Evolutionary conservation across 1,139 yeast species (phyloP).

Genomic region (Lizanozyma gosingica): DNA sequence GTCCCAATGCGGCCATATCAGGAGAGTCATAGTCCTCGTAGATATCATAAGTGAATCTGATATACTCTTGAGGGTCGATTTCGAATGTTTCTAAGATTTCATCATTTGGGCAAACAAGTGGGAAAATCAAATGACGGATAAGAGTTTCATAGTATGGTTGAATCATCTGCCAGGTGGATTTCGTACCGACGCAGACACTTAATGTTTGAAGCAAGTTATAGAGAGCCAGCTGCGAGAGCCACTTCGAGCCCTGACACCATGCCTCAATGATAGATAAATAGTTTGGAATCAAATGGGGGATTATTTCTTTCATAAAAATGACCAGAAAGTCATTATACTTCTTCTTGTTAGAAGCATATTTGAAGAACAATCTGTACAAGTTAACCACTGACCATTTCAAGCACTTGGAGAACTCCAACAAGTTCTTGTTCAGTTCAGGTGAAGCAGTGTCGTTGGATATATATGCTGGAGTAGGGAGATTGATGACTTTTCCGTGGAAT

Average conservation of each 20-base stretch:
- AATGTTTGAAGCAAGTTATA: conserved; percentile 63
- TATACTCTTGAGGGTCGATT: conserved; percentile 85
- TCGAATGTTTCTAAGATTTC: conserved; percentile 70
- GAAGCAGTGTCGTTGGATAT: conserved; percentile 19
- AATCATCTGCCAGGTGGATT: conserved; percentile 60
- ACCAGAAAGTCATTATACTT: conserved; percentile 42
- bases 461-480: conserved; percentile 47
- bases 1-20: conserved; percentile 59
- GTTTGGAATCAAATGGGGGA: conserved; percentile 65
- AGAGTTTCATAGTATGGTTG: conserved; percentile 63
- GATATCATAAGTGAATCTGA: conserved; percentile 67
- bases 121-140: conserved; percentile 68
- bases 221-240: conserved; percentile 64
- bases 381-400: conserved; percentile 91
- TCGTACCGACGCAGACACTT: conserved; percentile 61
- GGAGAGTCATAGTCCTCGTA: conserved; percentile 53
- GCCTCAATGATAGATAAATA: conserved; percentile 58
- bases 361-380: conserved; percentile 59
- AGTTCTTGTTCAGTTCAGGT: conserved; percentile 27
- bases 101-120: conserved; percentile 66
- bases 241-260: conserved; percentile 59
- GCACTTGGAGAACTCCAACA: conserved; percentile 47
- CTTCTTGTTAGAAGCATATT: conserved; percentile 51
- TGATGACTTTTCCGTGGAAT: conserved; percentile 63
- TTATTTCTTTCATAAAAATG: conserved; percentile 43